Evolutionary conservation across 345 rosid species (phyloP).

Genomic region (Linum lewisii): DNA sequence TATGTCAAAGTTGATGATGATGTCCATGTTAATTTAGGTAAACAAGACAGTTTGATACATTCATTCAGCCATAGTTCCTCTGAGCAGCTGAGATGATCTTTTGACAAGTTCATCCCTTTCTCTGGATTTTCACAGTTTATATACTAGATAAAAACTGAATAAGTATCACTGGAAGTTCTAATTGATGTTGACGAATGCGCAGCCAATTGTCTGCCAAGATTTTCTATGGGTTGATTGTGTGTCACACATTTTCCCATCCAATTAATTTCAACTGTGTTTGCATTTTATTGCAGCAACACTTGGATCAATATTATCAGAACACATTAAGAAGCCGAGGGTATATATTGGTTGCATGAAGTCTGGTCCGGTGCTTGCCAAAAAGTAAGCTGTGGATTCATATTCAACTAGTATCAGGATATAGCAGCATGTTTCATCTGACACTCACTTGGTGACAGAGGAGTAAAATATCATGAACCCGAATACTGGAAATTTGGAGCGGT

Average conservation of each 20-base stretch:
- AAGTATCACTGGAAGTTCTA: too few relatives aligned
- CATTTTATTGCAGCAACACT: background rate
- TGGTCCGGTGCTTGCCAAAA: background rate
- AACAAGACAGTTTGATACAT: background rate
- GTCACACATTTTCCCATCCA: too few relatives aligned
- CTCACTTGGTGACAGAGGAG: conserved; percentile 34
- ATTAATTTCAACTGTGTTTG: too few relatives aligned
- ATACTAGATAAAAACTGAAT: too few relatives aligned
- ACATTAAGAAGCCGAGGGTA: background rate
- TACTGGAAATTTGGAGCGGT: conserved; percentile 77
- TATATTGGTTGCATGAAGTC: background rate
- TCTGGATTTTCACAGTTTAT: too few relatives aligned
- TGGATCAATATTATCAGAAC: background rate
- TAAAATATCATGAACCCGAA: conserved; percentile 85
- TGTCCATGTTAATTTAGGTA: conserved; percentile 86
- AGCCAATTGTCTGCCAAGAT: too few relatives aligned
- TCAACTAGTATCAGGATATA: background rate
- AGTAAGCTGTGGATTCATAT: background rate
- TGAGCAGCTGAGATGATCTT: too few relatives aligned
- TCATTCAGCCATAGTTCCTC: too few relatives aligned
- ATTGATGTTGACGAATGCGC: too few relatives aligned
- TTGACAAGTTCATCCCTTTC: too few relatives aligned
- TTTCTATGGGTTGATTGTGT: too few relatives aligned
- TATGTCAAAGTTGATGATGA: conserved; percentile 96
- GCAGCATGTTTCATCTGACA: background rate